These are phyloP conservation scores for Fusarium illudens DNA, from an alignment of 2,329 filamentous ascomycete genomes.

Conservation along the genomic window DNA sequence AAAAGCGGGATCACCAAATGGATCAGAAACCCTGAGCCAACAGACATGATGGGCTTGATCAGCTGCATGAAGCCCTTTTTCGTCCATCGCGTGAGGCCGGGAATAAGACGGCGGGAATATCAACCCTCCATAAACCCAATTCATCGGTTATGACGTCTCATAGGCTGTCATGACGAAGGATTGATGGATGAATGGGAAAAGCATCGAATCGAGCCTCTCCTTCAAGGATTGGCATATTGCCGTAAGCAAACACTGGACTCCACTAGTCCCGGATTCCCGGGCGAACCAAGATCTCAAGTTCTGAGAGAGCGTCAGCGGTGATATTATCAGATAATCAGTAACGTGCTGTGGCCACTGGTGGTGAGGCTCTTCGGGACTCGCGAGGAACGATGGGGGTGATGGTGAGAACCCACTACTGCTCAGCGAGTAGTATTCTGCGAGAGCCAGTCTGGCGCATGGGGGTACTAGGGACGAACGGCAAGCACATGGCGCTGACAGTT, in stretches of 20 bases:
- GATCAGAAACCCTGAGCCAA: not conserved
- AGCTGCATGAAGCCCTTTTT: not conserved
- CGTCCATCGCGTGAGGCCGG: not conserved
- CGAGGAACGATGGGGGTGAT: not conserved
- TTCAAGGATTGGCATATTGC: not conserved
- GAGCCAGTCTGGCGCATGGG: not conserved
- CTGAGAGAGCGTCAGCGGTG: not conserved
- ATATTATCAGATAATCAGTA: conserved; percentile 6
- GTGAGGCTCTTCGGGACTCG: not conserved
- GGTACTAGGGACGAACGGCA: not conserved
- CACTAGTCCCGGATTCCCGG: not conserved
- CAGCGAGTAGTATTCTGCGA: not conserved
- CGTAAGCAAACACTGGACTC: not conserved
- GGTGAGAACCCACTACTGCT: not conserved
- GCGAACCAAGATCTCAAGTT: not conserved
- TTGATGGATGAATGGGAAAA: not conserved
- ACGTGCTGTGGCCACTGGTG: not conserved
- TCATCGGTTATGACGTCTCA: not conserved
- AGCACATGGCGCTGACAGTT: not conserved
- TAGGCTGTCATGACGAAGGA: not conserved
- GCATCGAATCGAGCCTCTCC: not conserved
- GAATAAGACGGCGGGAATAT: not conserved
- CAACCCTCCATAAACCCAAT: not conserved
- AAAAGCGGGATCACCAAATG: conserved; percentile 7
- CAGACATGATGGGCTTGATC: not conserved